Conservation (phyloP, 2,329 filamentous ascomycete genomes). For the Xylariaceae sp. region DNA sequence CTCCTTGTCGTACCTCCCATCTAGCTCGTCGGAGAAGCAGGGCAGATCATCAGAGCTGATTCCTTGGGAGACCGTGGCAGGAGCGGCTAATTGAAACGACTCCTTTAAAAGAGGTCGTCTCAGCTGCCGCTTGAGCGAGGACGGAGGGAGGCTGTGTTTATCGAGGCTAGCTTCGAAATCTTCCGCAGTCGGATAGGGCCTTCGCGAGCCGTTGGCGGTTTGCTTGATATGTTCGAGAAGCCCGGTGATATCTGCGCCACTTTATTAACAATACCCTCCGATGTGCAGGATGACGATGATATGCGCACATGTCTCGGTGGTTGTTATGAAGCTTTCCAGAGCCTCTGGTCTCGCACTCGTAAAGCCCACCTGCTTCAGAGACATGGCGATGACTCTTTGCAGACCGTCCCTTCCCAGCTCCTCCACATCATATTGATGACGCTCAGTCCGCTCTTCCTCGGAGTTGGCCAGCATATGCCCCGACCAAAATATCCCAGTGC, state of each 20-base stretch:
- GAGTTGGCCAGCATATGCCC: too few species aligned
- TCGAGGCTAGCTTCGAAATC: constrained; percentile 50
- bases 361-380: constrained; percentile 52
- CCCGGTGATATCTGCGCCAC: constrained; percentile 38
- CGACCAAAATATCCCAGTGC: constrained; percentile 14
- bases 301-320: constrained; percentile 50
- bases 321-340: constrained; percentile 48
- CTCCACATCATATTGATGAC: too few species aligned
- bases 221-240: constrained; percentile 42
- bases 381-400: constrained; percentile 47
- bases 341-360: constrained; percentile 46
- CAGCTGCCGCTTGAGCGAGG: constrained; percentile 48
- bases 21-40: constrained; percentile 46
- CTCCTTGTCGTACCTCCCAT: constrained; percentile 50
- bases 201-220: constrained; percentile 40
- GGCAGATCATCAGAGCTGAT: constrained; percentile 30
- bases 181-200: constrained; percentile 44
- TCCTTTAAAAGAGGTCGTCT: constrained; percentile 41
- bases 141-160: constrained; percentile 43
- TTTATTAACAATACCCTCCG: constrained; percentile 19
- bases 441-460: too few species aligned
- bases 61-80: constrained; percentile 29
- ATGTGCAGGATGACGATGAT: not conserved
- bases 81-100: constrained; percentile 31
- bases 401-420: constrained; percentile 35